phyloP scores from a whole-genome alignment of 495 filamentous ascomycete species.

The Neurospora tetrasperma region DNA sequence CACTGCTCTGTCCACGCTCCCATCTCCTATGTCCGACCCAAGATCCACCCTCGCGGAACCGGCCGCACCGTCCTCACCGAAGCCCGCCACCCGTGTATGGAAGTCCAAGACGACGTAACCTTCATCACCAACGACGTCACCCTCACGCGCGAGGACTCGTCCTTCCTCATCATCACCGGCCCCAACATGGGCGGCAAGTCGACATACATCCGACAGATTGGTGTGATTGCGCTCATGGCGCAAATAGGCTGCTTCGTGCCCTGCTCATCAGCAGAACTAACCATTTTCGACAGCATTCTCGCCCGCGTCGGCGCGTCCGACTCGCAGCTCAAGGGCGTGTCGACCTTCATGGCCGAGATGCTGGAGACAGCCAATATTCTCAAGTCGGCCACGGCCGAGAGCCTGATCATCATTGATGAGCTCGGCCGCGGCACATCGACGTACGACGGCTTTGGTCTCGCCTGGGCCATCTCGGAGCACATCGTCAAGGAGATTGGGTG shows the following conservation, averaged over 20 bases:
- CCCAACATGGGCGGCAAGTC: slow-evolving; percentile 99
- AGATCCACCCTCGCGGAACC: slow-evolving; percentile 80
- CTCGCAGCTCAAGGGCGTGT: slow-evolving; percentile 94
- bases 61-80: slow-evolving; percentile 88
- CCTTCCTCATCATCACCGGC: slow-evolving; percentile 94
- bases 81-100: slow-evolving; percentile 95
- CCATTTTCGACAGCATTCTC: slow-evolving; percentile 96
- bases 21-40: slow-evolving; percentile 80
- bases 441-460: slow-evolving; percentile 95
- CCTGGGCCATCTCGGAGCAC: slow-evolving; percentile 97
- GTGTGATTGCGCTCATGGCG: slow-evolving; percentile 95
- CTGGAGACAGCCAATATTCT: slow-evolving; percentile 97
- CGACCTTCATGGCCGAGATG: slow-evolving; percentile 99
- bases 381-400: slow-evolving; percentile 88
- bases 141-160: slow-evolving; percentile 67
- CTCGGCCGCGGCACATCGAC: slow-evolving; percentile 96
- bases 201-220: slow-evolving; percentile 96
- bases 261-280: slow-evolving; percentile 79
- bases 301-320: slow-evolving; percentile 93
- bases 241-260: slow-evolving; percentile 97
- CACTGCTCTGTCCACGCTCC: slow-evolving; percentile 93
- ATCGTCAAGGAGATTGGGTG: slow-evolving; percentile 92
- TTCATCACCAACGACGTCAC: slow-evolving; percentile 98
- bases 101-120: slow-evolving; percentile 96
- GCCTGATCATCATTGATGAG: slow-evolving; percentile 96